Percentiles rank a stretch among this genome's conserved stretches.
Conservation (phyloP, 2,329 filamentous ascomycete genomes). For the Verticillium longisporum region DNA sequence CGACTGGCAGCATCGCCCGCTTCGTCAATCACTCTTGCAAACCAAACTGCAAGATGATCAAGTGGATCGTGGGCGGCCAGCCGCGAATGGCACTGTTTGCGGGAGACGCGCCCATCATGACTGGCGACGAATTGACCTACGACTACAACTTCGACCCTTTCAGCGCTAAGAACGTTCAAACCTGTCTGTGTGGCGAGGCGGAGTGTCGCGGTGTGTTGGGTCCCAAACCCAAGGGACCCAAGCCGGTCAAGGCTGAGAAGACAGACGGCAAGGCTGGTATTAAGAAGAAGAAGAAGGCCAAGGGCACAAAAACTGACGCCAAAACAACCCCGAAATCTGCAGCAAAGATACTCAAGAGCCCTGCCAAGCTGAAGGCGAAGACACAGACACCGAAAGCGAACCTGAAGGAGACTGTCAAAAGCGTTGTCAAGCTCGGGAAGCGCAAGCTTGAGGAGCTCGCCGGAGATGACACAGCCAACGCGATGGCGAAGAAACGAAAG, state of each 20-base stretch:
- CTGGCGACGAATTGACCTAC: constrained; percentile 92
- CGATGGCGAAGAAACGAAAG: constrained; percentile 38
- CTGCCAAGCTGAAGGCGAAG: neutral
- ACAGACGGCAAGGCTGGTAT: constrained; percentile 20
- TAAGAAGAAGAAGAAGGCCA: constrained; percentile 5
- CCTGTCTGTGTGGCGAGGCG: constrained; percentile 54
- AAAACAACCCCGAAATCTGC: constrained; percentile 12
- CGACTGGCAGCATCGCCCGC: constrained; percentile 87
- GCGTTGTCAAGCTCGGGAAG: constrained; percentile 41
- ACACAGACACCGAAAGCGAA: constrained; percentile 4
- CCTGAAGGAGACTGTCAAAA: constrained; percentile 30
- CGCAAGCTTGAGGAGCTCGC: constrained; percentile 49
- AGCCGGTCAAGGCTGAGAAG: constrained; percentile 35
- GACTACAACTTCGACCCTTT: constrained; percentile 74
- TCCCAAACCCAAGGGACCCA: constrained; percentile 49
- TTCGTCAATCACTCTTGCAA: constrained; percentile 98
- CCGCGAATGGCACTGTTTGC: constrained; percentile 96
- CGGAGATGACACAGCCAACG: constrained; percentile 26
- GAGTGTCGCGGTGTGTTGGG: constrained; percentile 61
- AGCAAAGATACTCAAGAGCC: constrained; percentile 2
- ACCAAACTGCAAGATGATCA: constrained; percentile 96
- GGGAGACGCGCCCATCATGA: constrained; percentile 82
- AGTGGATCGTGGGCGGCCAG: constrained; percentile 91
- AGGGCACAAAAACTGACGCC: constrained; percentile 17
- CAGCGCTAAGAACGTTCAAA: constrained; percentile 61